Base-by-base conservation (phyloP, 1,284 basidiomycete genomes). In the Phlebopus sp. region DNA sequence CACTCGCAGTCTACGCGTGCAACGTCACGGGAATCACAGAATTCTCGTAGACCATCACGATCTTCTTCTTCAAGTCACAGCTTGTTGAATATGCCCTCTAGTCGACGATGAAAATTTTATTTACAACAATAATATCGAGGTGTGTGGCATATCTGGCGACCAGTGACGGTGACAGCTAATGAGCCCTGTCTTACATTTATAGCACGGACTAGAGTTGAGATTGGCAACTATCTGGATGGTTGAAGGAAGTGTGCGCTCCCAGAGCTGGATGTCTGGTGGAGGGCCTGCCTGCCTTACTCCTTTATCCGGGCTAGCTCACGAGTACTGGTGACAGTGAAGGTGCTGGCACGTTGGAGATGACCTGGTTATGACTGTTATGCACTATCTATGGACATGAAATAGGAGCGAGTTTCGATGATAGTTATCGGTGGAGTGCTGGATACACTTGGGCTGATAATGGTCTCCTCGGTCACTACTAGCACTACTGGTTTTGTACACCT, bases 121-220 rank as follows among this genome's bases (percentile, higher is more conserved):
- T n/a, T 21, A 38, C 35, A 23, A 31, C 31, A 50, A 63, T 58
- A 59, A 50, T 29, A 37, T 27, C 15, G 41, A 51, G 63, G 59
- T 61, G 47, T 59, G 61, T 61, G 65, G 65, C 59, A 64, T 42
- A 11, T 30, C 44, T 52, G 52, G 32, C 6, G 21, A 11, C 58
- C 55, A 65, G 59, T 46, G 27, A 41, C 42, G 42, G 47, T 48
- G 32, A 38, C 2, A 18, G n/a, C 5, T 52, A 52, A 38, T 62
- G 59, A 63, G 62, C 32, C 41, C 48, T 56, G 50, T 43, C 47
- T 57, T 50, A 63, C 17, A 7, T 50, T 19, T 31, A 29, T 29
- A 62, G 60, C 14, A n/a, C 38, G 50, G 59, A 58, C 43, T 52
- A 49, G 50, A 65, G 62, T 23, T 59, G 59, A 46, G 18, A 42